Base-by-base conservation (phyloP, 306 rosid genomes). In the Hippophae rhamnoides region DNA sequence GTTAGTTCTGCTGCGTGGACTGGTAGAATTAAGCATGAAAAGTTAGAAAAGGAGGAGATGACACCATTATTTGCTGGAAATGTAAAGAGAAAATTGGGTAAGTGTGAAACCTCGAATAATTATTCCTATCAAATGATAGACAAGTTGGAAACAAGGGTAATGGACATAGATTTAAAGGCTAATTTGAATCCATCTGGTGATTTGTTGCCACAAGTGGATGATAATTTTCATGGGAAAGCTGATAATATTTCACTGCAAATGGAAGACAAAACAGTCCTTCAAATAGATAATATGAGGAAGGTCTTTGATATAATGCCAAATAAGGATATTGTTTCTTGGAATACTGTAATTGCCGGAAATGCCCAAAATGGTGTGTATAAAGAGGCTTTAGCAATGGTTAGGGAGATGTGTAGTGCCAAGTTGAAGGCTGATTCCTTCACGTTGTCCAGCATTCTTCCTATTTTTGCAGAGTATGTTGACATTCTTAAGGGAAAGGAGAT, bases 261-360 rank as follows among this genome's bases (percentile, higher is more conserved):
- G 54, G 64, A 42, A 55, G 64, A 41, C 40, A 13, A n/a, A 62
- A 54, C 27, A 47, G 9, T 14, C 41, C 8, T 58, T 31, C 43
- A 25, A 38, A 57, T 63, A 60, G 78, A 65, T 55, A 31, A 65
- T 41, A 89, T 81, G 56, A 64, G 79, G 31, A 90, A 81, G 82
- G 73, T 90, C 51, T 90, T 90, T 52, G 87, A 87, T 41, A 23
- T 31, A 54, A 90, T 90, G 97, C 82, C 81, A 1, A 55, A 69
- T 9, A 72, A 50, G 72, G 90, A 87, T 76, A 60, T 87, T 74
- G 89, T 83, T 82, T 90, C 97, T 5, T 87, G 94, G 97, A 87
- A 85, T 76, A 90, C 97, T 8, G 72, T 90, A 52, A 81, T 87
- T 70, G 75, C 90, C 0, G 87, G 94, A 58, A 68, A 68, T 58